These are phyloP conservation scores for Immersiporthe knoxdaviesiana DNA, from an alignment of 2,329 filamentous ascomycete species.

Conservation along the genomic window DNA sequence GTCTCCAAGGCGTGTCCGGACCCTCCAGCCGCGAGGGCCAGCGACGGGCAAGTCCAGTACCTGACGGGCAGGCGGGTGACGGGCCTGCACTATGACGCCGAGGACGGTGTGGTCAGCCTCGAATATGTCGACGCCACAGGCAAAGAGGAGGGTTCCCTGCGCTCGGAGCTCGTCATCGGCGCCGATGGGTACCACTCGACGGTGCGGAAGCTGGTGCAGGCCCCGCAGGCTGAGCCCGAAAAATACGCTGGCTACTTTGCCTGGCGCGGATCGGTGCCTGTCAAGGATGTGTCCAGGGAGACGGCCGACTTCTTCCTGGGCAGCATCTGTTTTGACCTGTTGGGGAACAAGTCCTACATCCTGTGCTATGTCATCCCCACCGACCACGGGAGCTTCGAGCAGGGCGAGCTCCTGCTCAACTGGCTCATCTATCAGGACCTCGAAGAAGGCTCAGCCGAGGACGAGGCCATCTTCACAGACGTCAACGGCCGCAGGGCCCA, in stretches of 20 bases:
- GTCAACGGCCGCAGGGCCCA: conserved; percentile 42
- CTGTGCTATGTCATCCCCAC: conserved; percentile 50
- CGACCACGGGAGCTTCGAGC: conserved; percentile 42
- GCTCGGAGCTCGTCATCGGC: conserved; percentile 40
- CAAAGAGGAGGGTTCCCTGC: conserved; percentile 35
- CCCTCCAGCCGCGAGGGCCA: conserved; percentile 29
- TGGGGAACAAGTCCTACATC: conserved; percentile 31
- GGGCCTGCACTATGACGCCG: conserved; percentile 22
- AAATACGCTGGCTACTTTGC: conserved; percentile 38
- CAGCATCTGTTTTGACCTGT: conserved; percentile 24
- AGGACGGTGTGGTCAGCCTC: conserved; percentile 29
- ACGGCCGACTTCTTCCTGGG: conserved; percentile 32
- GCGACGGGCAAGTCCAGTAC: conserved; percentile 33
- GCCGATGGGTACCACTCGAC: conserved; percentile 40
- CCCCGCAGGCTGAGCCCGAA: conserved; percentile 23
- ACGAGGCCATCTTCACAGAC: conserved; percentile 49
- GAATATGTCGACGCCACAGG: conserved; percentile 34
- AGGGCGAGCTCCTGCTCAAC: conserved; percentile 48
- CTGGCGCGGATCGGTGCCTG: conserved; percentile 36
- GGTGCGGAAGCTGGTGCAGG: conserved; percentile 34
- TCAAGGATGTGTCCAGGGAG: conserved; percentile 31
- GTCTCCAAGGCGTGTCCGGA: conserved; percentile 32
- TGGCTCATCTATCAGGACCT: conserved; percentile 53
- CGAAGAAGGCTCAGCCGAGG: conserved; percentile 41
- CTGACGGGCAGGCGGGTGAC: conserved; percentile 33